Evolutionary conservation across 2,329 filamentous ascomycete genomes (phyloP), one percentile per base, ranked within the genome.

Genomic region (Pyrenophora seminiperda): DNA sequence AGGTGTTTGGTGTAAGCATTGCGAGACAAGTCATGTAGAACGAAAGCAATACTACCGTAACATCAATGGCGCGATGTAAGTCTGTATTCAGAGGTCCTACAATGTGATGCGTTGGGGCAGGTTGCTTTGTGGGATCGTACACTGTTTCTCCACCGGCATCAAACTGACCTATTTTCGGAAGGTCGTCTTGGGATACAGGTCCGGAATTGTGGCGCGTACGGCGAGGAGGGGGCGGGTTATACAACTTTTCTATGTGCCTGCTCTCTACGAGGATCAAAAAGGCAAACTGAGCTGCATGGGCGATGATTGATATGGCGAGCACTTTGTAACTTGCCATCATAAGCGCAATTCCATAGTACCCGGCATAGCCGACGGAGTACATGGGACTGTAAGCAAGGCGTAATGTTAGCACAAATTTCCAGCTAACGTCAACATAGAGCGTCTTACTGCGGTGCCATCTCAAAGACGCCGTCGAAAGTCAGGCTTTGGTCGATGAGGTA

Each of bases 301-400:
- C 94, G 67, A 95, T 77, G 66, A 99, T 93, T 48, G 94, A 97
- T 73, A 97, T 97, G 80, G 96, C 92, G 41, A 99, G 83, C 50
- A 99, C 93, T 67, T 93, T 91, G 76, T 97, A 97, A 79, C 94
- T 99, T 55, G 93, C 93, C 38, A 91, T 92, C 88, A 99, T 95
- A 78, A 97, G 87, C 53, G 93, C 97, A 69, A 97, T 97, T 63
- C 94, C 94, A 72, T 99, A 99, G 78, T 95, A 99, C 38, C 94
- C 94, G 43, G 91, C 91, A 74, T 99, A 99, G 31, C 94, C 94
- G 66, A 61, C 41, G 5, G 58, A 61, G 37, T 61, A 61, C 58
- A 59, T 59, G 14, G 56, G 53, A 41, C 49, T 51, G 29, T 43
- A 17, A 18, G 17, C 18, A 43, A n/a, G 33, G 18, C 14, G 22